These are phyloP conservation scores for Fusarium ambrosium DNA, from an alignment of 2,329 filamentous ascomycete genomes.

Conservation along the genomic window DNA sequence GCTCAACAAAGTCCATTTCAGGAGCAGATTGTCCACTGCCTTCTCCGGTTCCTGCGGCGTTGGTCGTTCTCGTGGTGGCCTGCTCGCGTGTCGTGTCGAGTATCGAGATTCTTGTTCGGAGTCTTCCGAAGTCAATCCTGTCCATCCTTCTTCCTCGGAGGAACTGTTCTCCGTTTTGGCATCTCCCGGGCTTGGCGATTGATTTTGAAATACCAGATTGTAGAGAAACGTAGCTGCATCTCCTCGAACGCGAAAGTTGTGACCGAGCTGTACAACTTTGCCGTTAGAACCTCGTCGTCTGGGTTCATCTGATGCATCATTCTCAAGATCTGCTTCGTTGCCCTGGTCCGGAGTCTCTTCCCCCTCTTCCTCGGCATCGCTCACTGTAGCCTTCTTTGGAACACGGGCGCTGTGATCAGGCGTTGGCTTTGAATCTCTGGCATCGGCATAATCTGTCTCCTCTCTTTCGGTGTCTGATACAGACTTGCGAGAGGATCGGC, in stretches of 20 bases:
- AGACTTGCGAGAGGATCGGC: neutral
- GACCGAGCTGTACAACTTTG: constrained; percentile 9
- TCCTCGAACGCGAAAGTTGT: constrained; percentile 21
- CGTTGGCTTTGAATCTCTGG: neutral
- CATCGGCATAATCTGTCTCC: constrained; percentile 1
- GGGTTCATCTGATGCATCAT: neutral
- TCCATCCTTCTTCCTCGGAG: neutral
- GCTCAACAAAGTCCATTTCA: constrained; percentile 29
- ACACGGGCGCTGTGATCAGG: too few relatives aligned
- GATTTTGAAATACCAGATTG: constrained; percentile 21
- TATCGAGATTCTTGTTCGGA: neutral
- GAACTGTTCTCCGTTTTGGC: too few relatives aligned
- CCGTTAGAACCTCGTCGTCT: neutral
- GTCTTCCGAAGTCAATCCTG: neutral
- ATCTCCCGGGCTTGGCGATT: neutral
- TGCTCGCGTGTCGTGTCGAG: neutral
- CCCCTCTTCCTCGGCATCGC: neutral
- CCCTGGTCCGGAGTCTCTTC: neutral
- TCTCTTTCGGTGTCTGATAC: neutral
- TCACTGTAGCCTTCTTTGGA: neutral
- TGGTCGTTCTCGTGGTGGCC: neutral
- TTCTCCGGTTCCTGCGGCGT: constrained; percentile 3
- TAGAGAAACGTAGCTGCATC: constrained; percentile 35
- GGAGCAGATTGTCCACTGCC: constrained; percentile 18
- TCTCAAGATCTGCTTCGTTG: neutral